Conservation (phyloP, 345 rosid species). For the Litchi chinensis region DNA sequence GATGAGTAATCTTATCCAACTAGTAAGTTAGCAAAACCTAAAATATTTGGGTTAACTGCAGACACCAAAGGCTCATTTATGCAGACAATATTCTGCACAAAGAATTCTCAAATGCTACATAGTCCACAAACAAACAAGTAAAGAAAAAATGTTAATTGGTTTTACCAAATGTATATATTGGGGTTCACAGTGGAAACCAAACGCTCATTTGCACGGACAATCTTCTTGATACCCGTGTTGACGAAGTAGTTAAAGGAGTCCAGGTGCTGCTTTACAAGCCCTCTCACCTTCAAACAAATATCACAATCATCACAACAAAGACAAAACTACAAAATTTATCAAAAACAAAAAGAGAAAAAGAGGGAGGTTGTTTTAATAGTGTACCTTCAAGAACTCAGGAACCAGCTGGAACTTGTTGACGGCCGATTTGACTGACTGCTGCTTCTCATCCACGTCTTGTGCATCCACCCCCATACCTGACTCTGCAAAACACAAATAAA, state of each 20-base stretch:
- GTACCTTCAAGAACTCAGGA: constrained; percentile 74
- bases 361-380: neutral
- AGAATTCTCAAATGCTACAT: no score
- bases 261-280: constrained; percentile 91
- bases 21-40: no score
- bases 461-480: neutral
- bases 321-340: neutral
- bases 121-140: no score
- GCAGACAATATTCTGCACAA: no score
- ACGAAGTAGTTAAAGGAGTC: constrained; percentile 89
- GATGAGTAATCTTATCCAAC: no score
- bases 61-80: no score
- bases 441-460: constrained; percentile 29
- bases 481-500: neutral
- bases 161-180: constrained; percentile 59
- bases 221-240: constrained; percentile 75
- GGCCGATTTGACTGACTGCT: constrained; percentile 51
- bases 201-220: constrained; percentile 72
- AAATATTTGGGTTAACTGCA: no score
- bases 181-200: constrained; percentile 56
- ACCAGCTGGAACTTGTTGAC: constrained; percentile 64
- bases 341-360: neutral
- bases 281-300: constrained; percentile 58
- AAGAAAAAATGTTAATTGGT: neutral
- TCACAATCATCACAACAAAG: neutral